Conservation (phyloP, 371 early-diverging fungal genomes). For the Mortierella sp. region DNA sequence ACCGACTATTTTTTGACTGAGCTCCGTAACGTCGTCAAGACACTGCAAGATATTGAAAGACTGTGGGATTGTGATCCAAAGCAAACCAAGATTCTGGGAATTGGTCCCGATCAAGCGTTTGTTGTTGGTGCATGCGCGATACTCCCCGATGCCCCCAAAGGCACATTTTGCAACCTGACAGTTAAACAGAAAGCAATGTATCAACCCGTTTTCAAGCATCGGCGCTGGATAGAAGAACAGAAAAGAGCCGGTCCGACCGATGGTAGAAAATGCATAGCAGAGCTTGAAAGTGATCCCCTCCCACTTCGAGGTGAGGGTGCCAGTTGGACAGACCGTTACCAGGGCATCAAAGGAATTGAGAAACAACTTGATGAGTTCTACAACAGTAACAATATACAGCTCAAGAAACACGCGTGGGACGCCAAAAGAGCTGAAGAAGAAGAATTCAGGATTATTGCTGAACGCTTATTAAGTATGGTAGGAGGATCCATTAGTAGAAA, state of each 20-base stretch:
- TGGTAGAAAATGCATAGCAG: too few species aligned
- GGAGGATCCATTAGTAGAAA: slow-evolving; percentile 13
- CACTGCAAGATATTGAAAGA: slow-evolving; percentile 8
- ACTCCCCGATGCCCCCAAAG: too few species aligned
- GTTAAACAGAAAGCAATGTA: slow-evolving; percentile 23
- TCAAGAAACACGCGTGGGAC: slow-evolving; percentile 23
- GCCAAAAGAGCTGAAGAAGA: slow-evolving; percentile 5
- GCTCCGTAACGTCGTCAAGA: slow-evolving; percentile 16
- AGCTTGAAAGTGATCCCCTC: not conserved
- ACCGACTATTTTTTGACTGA: slow-evolving; percentile 11
- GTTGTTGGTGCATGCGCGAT: slow-evolving; percentile 28
- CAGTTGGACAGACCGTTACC: not conserved
- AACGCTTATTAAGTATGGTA: slow-evolving; percentile 11
- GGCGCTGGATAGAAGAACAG: slow-evolving; percentile 9
- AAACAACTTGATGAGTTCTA: slow-evolving; percentile 5
- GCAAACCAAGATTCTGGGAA: slow-evolving; percentile 12
- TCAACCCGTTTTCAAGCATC: not conserved
- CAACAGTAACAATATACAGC: not conserved
- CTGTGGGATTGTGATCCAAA: not conserved
- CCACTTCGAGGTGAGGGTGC: slow-evolving; percentile 8
- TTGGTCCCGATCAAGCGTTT: slow-evolving; percentile 16
- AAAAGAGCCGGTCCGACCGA: slow-evolving; percentile 3
- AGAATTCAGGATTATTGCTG: slow-evolving; percentile 7
- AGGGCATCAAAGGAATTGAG: too few species aligned
- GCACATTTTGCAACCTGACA: slow-evolving; percentile 14